Base-by-base conservation (phyloP, 164 flowering plant genomes). In the Berberis vulgaris region DNA sequence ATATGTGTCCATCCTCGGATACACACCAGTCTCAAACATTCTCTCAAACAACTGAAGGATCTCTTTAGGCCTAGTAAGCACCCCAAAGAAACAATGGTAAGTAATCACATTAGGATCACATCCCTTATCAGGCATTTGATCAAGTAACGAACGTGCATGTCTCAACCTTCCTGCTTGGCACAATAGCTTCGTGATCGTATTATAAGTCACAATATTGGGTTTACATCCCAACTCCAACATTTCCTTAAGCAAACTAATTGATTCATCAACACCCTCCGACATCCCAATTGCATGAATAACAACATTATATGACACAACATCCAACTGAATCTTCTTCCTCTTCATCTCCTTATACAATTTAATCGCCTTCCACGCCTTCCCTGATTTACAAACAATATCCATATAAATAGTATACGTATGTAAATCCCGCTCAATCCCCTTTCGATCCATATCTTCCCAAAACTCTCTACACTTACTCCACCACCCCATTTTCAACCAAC, bases 381-480 rank as follows among this genome's bases (percentile, higher is more conserved):
- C 82, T 43, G 83, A 64, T 76, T 87, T 91, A 65, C 81, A 76
- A 13, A 76, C 65, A n/a, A 94, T 83, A 76, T 91, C 95, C 98
- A 94, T 94, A 63, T 86, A 91, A 42, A 94, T 85, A 2, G 96
- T 82, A 75, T 90, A 93, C 5, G 94, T 80, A 80, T 83, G 80
- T 59, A 90, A 66, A 72, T 87, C 92, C 41, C 83, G 83, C 6
- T 11, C 39, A 9, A 93, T 73, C 38, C 91, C 91, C 45, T 64
- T 77, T 58, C 55, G 68, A 55, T 84, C 97, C 98, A 91, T 94
- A 69, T 84, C 87, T 60, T 88, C 90, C 97, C 96, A 94, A 74
- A 80, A 87, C 60, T 83, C 91, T 69, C 86, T 81, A 55, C 98
- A 94, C 65, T 87, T 91, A 5, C 87, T 66, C 96, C 96, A 88